Base-by-base conservation (phyloP, 163 green algal genomes). In the Scenedesmus sp. region DNA sequence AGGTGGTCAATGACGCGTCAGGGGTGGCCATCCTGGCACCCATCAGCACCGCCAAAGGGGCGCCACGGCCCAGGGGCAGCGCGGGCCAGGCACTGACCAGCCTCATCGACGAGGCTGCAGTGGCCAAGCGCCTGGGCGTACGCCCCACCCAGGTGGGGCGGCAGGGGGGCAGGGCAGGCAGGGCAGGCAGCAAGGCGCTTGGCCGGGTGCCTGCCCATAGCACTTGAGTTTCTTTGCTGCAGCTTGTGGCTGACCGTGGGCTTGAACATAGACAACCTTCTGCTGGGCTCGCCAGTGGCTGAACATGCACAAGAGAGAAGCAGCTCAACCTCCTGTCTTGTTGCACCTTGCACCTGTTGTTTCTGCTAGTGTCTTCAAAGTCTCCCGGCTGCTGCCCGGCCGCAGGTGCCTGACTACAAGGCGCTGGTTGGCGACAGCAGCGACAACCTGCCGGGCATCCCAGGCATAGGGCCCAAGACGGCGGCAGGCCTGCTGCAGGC, bases 381-480 rank as follows among this genome's bases (percentile, higher is more conserved):
- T 15, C 10, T 64, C 59, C 10, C 10, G 7, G 10, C 59, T 64
- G 8, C 59, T 64, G 59, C 66, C 15, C 66, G 6, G 1, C 13
- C 84, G 34, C 87, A 91, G 87, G 87, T 91, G 20, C 70, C 87
- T 26, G 87, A 91, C 76, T 62, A 46, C 57, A 91, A 91, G 76
- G 88, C 88, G 10, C 66, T 92, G 55, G 23, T 81, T 2, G 88
- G 88, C 66, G 88, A 92, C n/a, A n/a, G 34, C 2, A 60, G 57
- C 59, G 88, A 92, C 54, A 84, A 92, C 59, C 10, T 92, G 26
- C 88, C 88, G 18, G 88, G 88, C 46, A 54, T 92, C 5, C 52
- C 64, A 46, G 88, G 88, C 88, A 84, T 92, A 15, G 88, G 88
- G 46, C 62, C 64, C 18, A 92, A 92, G 88, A 92, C 88, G 74